Base-by-base conservation (phyloP, 2,329 filamentous ascomycete genomes). In the Ophiostoma pallidulum region DNA sequence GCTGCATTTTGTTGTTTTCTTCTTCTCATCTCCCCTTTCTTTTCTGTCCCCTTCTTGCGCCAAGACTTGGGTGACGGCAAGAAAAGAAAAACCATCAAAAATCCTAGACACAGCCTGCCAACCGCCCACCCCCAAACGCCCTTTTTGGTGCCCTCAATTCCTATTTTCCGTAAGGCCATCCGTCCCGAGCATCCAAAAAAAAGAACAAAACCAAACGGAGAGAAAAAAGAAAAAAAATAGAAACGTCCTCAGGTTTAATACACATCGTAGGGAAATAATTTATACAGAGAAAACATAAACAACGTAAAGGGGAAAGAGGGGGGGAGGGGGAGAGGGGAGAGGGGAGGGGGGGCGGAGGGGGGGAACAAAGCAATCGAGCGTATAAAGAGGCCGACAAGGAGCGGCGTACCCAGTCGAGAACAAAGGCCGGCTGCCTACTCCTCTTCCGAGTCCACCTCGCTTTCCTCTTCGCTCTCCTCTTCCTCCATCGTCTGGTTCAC, bases 381-480 rank as follows among this genome's bases (percentile, higher is more conserved):
- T n/a, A n/a, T n/a, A n/a, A n/a, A n/a, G n/a, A n/a, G n/a, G n/a
- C n/a, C n/a, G n/a, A n/a, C n/a, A n/a, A n/a, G n/a, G 26, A 41
- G 39, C 22, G 19, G 31, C 14, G 13, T 16, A n/a, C n/a, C n/a
- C n/a, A n/a, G n/a, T n/a, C n/a, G n/a, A n/a, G n/a, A n/a, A n/a
- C n/a, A n/a, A n/a, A n/a, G n/a, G n/a, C n/a, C 14, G 12, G 24
- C 3, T 20, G 7, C 35, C 22, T 48, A 55, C 45, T 68, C 65
- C 54, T 72, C 70, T 56, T 78, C 75, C 4, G 74, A 78, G 56
- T 56, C 55, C 12, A 50, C 55, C 4, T 58, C 56, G 45, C 72
- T 75, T 48, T 74, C 72, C 53, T 76, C 73, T 22, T 74, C 74
- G 56, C 72, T 75, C 35, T 71, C 71, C 18, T 57, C 56, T 28